These are phyloP conservation scores for Teratosphaeria zuluensis DNA, from an alignment of 2,329 filamentous ascomycete species.

Conservation along the genomic window DNA sequence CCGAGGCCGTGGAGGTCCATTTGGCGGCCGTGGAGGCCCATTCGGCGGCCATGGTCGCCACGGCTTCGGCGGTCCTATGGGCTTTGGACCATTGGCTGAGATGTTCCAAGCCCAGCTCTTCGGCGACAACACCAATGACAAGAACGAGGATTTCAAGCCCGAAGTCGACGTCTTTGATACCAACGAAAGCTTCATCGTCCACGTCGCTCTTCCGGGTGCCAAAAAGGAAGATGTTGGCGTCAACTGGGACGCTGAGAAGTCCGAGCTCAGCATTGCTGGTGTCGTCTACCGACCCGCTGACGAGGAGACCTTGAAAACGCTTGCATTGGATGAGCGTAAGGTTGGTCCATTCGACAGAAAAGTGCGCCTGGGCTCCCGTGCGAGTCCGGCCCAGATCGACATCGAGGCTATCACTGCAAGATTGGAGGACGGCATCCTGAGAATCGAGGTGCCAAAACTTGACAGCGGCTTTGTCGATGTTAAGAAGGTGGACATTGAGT, in stretches of 20 bases:
- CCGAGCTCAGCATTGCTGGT: constrained; percentile 57
- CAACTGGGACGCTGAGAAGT: constrained; percentile 63
- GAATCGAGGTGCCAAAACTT: constrained; percentile 66
- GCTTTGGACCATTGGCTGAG: constrained; percentile 22
- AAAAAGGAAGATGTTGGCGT: constrained; percentile 70
- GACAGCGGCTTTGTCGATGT: constrained; percentile 53
- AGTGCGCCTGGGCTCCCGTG: constrained; percentile 49
- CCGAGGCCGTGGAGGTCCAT: constrained; percentile 7
- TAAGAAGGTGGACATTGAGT: constrained; percentile 40
- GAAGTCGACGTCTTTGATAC: constrained; percentile 71
- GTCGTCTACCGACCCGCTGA: constrained; percentile 63
- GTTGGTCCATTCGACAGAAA: constrained; percentile 66
- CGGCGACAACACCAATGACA: constrained; percentile 28
- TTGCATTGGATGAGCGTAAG: constrained; percentile 57
- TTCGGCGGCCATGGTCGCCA: constrained; percentile 2
- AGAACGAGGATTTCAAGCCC: constrained; percentile 44
- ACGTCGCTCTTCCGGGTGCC: constrained; percentile 65
- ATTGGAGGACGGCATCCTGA: constrained; percentile 67
- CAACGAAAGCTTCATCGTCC: constrained; percentile 54
- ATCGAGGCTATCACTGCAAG: constrained; percentile 60
- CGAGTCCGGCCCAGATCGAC: constrained; percentile 54
- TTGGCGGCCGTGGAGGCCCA: constrained; percentile 5
- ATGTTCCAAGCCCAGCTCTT: constrained; percentile 30
- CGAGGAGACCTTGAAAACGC: constrained; percentile 57
- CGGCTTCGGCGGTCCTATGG: constrained; percentile 12